A percentile compares a stretch with the other conserved stretches of the same genome.
Evolutionary conservation across 441 rosid genomes (phyloP).

Genomic region (Pelargonium fulgidum): DNA sequence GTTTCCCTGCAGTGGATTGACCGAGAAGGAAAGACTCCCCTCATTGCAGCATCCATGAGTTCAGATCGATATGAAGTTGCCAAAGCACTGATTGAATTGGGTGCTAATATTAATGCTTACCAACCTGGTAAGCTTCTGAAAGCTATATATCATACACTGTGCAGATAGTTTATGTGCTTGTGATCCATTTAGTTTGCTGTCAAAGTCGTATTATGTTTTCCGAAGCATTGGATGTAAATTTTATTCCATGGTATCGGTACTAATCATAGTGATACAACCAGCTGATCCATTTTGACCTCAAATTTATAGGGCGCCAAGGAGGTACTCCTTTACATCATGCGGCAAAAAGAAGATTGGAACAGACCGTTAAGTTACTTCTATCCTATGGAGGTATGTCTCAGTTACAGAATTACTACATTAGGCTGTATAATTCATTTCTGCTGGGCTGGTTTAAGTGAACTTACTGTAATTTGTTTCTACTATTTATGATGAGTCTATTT

Average conservation of each 20-base stretch:
- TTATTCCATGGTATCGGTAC: no score
- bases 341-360: constrained; percentile 47
- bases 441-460: not conserved
- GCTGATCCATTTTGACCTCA: no score
- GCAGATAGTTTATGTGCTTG: no score
- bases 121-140: constrained; percentile 45
- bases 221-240: no score
- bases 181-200: no score
- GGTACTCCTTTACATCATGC: constrained; percentile 70
- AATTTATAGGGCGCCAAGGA: constrained; percentile 42
- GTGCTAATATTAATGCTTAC: constrained; percentile 57
- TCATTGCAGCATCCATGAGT: constrained; percentile 47
- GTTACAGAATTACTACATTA: no score
- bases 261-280: no score
- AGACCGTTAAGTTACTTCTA: constrained; percentile 47
- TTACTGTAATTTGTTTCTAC: not conserved
- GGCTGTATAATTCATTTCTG: constrained; percentile 11
- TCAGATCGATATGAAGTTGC: constrained; percentile 39
- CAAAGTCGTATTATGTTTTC: no score
- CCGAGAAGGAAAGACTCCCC: constrained; percentile 48
- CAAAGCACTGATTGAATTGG: constrained; percentile 41
- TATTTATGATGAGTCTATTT: not conserved
- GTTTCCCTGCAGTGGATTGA: constrained; percentile 44
- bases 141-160: no score
- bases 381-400: constrained; percentile 42